Base-by-base conservation (phyloP, 164 flowering plant species). In the Nelumbo lutea region DNA sequence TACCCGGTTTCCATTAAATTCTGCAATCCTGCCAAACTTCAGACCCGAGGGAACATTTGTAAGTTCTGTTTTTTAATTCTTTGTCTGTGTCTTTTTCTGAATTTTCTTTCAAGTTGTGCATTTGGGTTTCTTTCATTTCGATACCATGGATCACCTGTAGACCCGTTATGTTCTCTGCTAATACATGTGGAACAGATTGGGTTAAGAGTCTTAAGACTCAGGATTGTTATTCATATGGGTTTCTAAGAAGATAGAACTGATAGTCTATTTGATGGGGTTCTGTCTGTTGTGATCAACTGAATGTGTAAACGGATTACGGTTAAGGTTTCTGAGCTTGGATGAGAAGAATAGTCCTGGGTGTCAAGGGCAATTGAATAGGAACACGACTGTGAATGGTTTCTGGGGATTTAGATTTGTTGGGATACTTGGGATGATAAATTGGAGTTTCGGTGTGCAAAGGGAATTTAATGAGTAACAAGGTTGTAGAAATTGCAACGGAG, bases 391-490 rank as follows among this genome's bases (percentile, higher is more conserved):
- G 55, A 51, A 8, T 7, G 55, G 27, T 27, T 51, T 51, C 9
- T 51, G 55, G 55, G 55, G 11, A 2, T 51, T 2, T 8, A 50
- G 2, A 50, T 8, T 6, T 6, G 53, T 50, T 9, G 1, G 3
- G 7, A 50, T 50, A 6, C 14, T 53, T 53, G 57, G 57, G 57
- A 53, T 53, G 57, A 53, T 14, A 53, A 46, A 53, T 11, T 53
- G 57, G 57, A 53, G 14, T 53, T 53, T 53, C 11, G 2, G 57
- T 11, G 57, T 53, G 11, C 53, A 53, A 3, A 3, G 57, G 14
- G 57, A 53, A 11, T 53, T 4, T 53, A 27, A 61, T 75, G 77
- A 75, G 60, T 39, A 40, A 14, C 5, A 8, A 61, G 44, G 3
- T 51, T 57, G 2, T 72, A 45, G 44, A 60, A 62, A 3, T 52